A percentile compares a stretch with the other conserved stretches of the same genome.
phyloP scores from a whole-genome alignment of 495 filamentous ascomycete genomes.

The Aspergillus indologenus region DNA sequence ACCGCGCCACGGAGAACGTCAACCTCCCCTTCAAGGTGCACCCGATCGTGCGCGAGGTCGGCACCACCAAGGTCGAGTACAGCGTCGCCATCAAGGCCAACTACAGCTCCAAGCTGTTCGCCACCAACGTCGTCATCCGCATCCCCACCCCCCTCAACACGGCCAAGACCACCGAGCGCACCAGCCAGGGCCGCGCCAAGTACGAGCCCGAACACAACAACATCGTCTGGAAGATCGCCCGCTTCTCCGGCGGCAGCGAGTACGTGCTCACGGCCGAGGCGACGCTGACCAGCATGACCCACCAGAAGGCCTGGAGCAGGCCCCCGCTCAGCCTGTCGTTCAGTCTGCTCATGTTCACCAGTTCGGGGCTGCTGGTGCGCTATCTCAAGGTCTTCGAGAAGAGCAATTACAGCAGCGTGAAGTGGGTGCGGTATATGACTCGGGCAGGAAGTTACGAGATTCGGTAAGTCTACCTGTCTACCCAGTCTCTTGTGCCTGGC shows the following conservation, averaged over 20 bases:
- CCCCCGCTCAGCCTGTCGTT: slow-evolving; percentile 92
- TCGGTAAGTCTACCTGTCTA: slow-evolving; percentile 35
- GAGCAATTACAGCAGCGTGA: slow-evolving; percentile 95
- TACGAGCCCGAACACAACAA: slow-evolving; percentile 98
- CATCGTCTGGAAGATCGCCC: slow-evolving; percentile 98
- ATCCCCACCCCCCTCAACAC: slow-evolving; percentile 97
- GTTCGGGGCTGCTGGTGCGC: slow-evolving; percentile 82
- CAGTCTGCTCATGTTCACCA: slow-evolving; percentile 96
- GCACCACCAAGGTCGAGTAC: slow-evolving; percentile 97
- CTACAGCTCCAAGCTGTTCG: slow-evolving; percentile 93
- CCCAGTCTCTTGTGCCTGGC: background rate
- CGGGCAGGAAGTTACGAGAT: slow-evolving; percentile 67
- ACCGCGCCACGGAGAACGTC: slow-evolving; percentile 99
- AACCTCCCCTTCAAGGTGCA: slow-evolving; percentile 99
- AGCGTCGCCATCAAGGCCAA: slow-evolving; percentile 97
- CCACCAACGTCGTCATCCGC: slow-evolving; percentile 93
- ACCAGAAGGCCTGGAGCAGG: slow-evolving; percentile 95
- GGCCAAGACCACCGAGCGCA: slow-evolving; percentile 88
- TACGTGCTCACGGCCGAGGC: slow-evolving; percentile 94
- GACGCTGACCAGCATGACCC: slow-evolving; percentile 91
- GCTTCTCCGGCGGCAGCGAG: slow-evolving; percentile 94
- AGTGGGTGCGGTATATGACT: slow-evolving; percentile 99
- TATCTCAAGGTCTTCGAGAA: slow-evolving; percentile 99
- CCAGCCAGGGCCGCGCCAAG: slow-evolving; percentile 92
- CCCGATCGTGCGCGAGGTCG: slow-evolving; percentile 95